Conservation (phyloP, 2,329 filamentous ascomycete genomes). For the Leptoxyphium fumago region DNA sequence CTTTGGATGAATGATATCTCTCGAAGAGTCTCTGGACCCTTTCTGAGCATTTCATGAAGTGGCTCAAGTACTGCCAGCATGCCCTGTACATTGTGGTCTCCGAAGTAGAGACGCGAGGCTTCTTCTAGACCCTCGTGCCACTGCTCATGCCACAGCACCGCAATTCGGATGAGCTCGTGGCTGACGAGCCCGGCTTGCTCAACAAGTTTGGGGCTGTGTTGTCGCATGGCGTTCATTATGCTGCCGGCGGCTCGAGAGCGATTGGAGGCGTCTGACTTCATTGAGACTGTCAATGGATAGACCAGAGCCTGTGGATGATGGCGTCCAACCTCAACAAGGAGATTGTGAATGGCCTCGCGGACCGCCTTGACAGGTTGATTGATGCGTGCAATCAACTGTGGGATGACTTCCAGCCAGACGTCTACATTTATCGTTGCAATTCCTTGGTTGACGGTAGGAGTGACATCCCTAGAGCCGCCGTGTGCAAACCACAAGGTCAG, state of each 20-base stretch:
- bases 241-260: constrained; percentile 76
- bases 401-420: constrained; percentile 97
- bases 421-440: constrained; percentile 88
- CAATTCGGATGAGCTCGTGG: constrained; percentile 90
- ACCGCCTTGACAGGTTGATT: constrained; percentile 88
- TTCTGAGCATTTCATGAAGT: constrained; percentile 79
- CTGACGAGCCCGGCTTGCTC: constrained; percentile 93
- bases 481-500: constrained; percentile 95
- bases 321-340: constrained; percentile 83
- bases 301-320: constrained; percentile 92
- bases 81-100: constrained; percentile 90
- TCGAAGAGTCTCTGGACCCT: constrained; percentile 77
- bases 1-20: constrained; percentile 97
- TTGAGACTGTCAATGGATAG: constrained; percentile 91
- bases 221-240: constrained; percentile 97
- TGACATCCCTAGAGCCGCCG: constrained; percentile 77
- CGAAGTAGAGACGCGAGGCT: constrained; percentile 90
- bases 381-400: constrained; percentile 91
- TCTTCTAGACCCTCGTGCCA: constrained; percentile 98
- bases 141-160: constrained; percentile 94
- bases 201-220: constrained; percentile 82
- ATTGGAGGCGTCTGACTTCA: constrained; percentile 82
- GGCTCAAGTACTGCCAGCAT: constrained; percentile 90
- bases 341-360: constrained; percentile 76
- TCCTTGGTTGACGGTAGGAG: constrained; percentile 73